phyloP scores from a whole-genome alignment of 257 asterid species.

The Salvia rosmarinus region DNA sequence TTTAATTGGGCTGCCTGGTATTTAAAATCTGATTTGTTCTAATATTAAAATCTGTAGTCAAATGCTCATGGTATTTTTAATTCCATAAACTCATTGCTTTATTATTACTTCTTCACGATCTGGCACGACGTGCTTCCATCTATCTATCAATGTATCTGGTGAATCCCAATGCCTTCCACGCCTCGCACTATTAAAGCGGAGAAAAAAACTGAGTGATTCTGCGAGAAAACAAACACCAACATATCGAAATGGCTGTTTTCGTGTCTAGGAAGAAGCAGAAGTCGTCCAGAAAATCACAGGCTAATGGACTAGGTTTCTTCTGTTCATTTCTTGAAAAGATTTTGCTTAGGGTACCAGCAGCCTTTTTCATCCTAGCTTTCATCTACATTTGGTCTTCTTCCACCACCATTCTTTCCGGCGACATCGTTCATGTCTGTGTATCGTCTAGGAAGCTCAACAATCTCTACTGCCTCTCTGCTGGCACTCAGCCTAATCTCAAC shows the following conservation, averaged over 20 bases:
- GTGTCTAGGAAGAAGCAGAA: conserved; percentile 50
- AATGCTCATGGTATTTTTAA: not conserved
- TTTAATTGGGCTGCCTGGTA: too few relatives aligned
- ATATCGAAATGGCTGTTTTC: conserved; percentile 39
- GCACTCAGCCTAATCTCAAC: conserved; percentile 55
- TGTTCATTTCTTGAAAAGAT: conserved; percentile 40
- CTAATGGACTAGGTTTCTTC: conserved; percentile 32
- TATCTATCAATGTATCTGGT: conserved; percentile 4
- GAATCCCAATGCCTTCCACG: conserved; percentile 14
- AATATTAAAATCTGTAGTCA: conserved; percentile 27
- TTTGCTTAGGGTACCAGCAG: conserved; percentile 44
- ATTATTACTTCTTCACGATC: too few relatives aligned
- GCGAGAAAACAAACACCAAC: too few relatives aligned
- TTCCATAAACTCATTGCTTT: too few relatives aligned
- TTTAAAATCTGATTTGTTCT: not conserved
- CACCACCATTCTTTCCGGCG: conserved; percentile 55
- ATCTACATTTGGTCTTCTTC: conserved; percentile 66
- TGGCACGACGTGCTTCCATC: conserved; percentile 42
- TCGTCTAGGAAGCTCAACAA: conserved; percentile 63
- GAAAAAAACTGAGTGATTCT: not conserved
- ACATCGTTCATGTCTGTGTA: conserved; percentile 57
- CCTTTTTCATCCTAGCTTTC: conserved; percentile 44
- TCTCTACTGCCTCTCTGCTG: conserved; percentile 68
- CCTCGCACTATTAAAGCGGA: conserved; percentile 25
- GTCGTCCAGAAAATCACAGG: conserved; percentile 35